Evolutionary conservation across 108 stramenopile genomes (phyloP).

Genomic region (Epipyxis sp.): DNA sequence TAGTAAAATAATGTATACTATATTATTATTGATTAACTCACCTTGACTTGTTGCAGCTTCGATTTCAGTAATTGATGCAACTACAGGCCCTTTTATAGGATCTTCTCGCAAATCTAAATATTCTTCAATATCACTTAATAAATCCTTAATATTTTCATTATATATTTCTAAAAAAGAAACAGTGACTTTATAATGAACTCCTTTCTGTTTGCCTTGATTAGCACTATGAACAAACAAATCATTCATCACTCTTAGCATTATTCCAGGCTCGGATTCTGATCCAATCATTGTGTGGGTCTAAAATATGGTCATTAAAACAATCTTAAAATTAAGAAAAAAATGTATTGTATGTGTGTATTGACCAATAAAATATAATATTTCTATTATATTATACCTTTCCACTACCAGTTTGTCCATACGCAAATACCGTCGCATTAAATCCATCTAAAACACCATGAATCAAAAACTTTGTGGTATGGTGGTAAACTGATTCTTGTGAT

Average conservation of each 20-base stretch:
- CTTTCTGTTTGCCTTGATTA: slow-evolving; percentile 40
- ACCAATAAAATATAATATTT: too few relatives aligned
- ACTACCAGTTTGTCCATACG: slow-evolving; percentile 54
- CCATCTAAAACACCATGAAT: slow-evolving; percentile 51
- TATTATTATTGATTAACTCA: too few relatives aligned
- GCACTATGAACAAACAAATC: slow-evolving; percentile 42
- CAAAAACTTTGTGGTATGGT: slow-evolving; percentile 43
- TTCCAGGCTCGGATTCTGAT: slow-evolving; percentile 25
- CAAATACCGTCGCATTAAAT: slow-evolving; percentile 56
- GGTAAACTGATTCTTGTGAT: slow-evolving; percentile 37
- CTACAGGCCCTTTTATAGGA: slow-evolving; percentile 58
- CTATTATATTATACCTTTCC: slow-evolving; percentile 41
- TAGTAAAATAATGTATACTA: too few relatives aligned
- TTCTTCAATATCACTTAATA: slow-evolving; percentile 44
- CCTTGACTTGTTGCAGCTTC: too few relatives aligned
- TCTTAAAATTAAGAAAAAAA: neutral
- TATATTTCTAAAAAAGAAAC: slow-evolving; percentile 61
- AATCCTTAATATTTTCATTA: slow-evolving; percentile 63
- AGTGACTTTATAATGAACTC: slow-evolving; percentile 49
- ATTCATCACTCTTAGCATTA: slow-evolving; percentile 54
- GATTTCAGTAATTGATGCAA: slow-evolving; percentile 58
- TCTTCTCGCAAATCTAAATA: slow-evolving; percentile 61
- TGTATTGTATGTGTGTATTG: too few relatives aligned
- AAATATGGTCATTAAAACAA: neutral
- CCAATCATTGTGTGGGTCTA: slow-evolving; percentile 19